Evolutionary conservation across 2,329 filamentous ascomycete species (phyloP).

Genomic region (Didymella lethalis): DNA sequence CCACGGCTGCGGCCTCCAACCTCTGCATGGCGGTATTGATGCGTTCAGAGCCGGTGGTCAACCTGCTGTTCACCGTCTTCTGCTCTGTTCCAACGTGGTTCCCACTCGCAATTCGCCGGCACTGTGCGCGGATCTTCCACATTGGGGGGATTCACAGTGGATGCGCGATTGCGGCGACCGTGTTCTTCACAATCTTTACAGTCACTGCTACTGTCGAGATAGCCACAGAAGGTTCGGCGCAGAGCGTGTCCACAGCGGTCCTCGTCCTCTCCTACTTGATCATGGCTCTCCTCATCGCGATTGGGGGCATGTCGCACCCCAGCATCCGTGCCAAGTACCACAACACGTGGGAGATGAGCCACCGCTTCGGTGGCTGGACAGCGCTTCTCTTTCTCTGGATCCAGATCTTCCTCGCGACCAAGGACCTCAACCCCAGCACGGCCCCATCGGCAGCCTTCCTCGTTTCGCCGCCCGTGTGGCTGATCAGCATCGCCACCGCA

Average conservation of each 20-base stretch:
- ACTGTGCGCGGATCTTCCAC: conserved; percentile 47
- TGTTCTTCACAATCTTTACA: conserved; percentile 57
- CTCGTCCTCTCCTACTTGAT: conserved; percentile 44
- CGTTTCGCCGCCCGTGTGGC: conserved; percentile 65
- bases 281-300: conserved; percentile 39
- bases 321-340: conserved; percentile 43
- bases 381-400: conserved; percentile 49
- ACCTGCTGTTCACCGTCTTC: conserved; percentile 46
- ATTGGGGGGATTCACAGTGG: conserved; percentile 51
- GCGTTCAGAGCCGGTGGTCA: conserved; percentile 50
- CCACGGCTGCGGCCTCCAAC: conserved; percentile 52
- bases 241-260: conserved; percentile 23
- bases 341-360: conserved; percentile 47
- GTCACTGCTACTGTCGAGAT: conserved; percentile 46
- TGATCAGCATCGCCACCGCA: conserved; percentile 70
- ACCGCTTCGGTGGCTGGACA: conserved; percentile 51
- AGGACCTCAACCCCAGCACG: conserved; percentile 31
- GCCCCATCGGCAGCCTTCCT: conserved; percentile 36
- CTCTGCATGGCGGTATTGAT: conserved; percentile 45
- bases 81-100: conserved; percentile 45
- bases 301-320: conserved; percentile 44
- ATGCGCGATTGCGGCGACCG: conserved; percentile 44
- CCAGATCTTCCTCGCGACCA: conserved; percentile 38
- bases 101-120: conserved; percentile 44
- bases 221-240: conserved; percentile 22